A percentile compares a stretch with the other conserved stretches of the same genome.
Evolutionary conservation across 2,329 filamentous ascomycete genomes (phyloP).

Genomic region (Periconia sp.): DNA sequence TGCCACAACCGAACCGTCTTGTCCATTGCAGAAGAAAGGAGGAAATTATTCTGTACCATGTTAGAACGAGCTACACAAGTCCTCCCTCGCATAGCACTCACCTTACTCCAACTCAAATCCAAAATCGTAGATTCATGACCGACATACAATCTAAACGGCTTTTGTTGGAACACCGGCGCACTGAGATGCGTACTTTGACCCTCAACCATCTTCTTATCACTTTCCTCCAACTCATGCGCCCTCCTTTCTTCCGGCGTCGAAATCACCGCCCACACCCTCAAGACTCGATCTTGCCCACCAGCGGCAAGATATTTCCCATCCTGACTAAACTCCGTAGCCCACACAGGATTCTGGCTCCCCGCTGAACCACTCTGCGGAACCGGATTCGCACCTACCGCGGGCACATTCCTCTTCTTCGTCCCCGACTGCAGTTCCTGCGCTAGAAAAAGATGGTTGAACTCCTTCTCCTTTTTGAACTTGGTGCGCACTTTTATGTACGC

Average conservation of each 20-base stretch:
- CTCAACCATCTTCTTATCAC: conserved; percentile 46
- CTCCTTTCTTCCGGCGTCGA: conserved; percentile 77
- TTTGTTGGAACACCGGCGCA: conserved; percentile 84
- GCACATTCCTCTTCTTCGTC: conserved; percentile 31
- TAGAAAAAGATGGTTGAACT: conserved; percentile 86
- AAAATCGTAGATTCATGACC: conserved; percentile 86
- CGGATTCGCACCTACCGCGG: conserved; percentile 27
- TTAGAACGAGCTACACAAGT: neutral
- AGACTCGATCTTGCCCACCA: conserved; percentile 83
- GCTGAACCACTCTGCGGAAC: conserved; percentile 37
- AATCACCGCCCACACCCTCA: conserved; percentile 88
- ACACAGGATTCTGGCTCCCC: conserved; percentile 67
- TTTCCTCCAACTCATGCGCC: conserved; percentile 71
- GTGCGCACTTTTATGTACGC: conserved; percentile 85
- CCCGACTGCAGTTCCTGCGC: conserved; percentile 82
- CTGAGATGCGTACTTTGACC: conserved; percentile 67
- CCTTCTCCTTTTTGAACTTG: conserved; percentile 76
- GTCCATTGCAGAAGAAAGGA: conserved; percentile 96
- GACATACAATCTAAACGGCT: conserved; percentile 75
- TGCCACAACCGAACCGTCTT: conserved; percentile 97
- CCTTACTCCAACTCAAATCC: conserved; percentile 95
- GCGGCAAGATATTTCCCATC: conserved; percentile 90
- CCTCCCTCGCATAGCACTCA: conserved; percentile 28
- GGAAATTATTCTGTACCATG: conserved; percentile 73
- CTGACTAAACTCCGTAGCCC: conserved; percentile 89